Evolutionary conservation across 2,329 filamentous ascomycete species (phyloP).

Genomic region (Talaromyces amestolkiae): DNA sequence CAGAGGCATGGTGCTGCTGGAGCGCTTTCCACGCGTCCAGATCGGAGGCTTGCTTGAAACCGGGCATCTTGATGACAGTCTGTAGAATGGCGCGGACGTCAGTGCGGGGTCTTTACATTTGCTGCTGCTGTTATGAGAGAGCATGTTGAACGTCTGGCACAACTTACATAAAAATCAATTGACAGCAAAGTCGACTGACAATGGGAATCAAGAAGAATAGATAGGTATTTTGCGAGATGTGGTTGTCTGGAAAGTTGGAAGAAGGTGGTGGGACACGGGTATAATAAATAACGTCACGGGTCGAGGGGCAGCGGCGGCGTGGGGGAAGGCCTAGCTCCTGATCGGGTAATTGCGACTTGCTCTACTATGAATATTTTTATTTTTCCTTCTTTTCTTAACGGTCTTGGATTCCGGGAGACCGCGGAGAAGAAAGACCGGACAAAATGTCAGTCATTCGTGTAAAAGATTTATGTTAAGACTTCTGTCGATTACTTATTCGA

Average conservation of each 20-base stretch:
- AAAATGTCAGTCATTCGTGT: background rate
- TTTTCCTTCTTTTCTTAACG: too few species aligned
- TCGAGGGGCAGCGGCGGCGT: conserved; percentile 16
- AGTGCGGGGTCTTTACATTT: conserved; percentile 27
- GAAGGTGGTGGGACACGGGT: background rate
- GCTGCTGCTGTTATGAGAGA: background rate
- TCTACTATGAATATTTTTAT: too few species aligned
- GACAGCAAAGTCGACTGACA: background rate
- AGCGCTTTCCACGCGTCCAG: conserved; percentile 86
- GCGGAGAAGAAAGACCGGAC: background rate
- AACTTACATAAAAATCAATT: conserved; percentile 17
- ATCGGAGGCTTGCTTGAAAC: conserved; percentile 71
- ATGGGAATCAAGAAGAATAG: background rate
- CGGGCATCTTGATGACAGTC: conserved; percentile 31
- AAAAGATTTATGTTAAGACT: background rate
- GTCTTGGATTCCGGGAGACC: background rate
- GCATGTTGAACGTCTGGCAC: background rate
- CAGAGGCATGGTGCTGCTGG: conserved; percentile 80
- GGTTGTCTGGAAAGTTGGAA: background rate
- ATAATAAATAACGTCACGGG: conserved; percentile 14
- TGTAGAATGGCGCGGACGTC: conserved; percentile 18
- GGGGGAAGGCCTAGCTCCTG: background rate
- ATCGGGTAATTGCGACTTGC: background rate
- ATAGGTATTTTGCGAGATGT: background rate
- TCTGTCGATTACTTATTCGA: conserved; percentile 1